Base-by-base conservation (phyloP, 495 filamentous ascomycete species). In the Penicillium angulare region DNA sequence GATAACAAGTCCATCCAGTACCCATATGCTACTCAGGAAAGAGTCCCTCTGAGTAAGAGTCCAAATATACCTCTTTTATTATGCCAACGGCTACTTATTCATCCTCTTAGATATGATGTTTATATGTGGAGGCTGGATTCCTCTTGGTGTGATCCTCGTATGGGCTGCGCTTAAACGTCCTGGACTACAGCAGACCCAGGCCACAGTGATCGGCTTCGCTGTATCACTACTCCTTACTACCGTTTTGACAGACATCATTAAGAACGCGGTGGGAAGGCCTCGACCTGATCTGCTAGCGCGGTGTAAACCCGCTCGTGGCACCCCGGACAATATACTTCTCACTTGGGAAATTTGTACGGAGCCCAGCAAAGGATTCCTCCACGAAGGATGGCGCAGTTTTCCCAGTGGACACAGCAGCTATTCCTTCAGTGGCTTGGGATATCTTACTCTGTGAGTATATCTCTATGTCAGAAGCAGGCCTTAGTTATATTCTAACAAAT, bases 381-480 rank as follows among this genome's bases (percentile, higher is more conserved):
- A 96, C 53, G 92, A 97, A 64, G 92, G 92, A 7, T 97, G 90
- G 86, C 82, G 92, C 33, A 91, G 86, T 41, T 97, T 97, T 53
- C 92, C 92, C 3, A 90, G 85, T 45, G 92, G 92, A 3, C 92
- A 97, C 63, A 87, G 82, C 46, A 88, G 84, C 60, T 93, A 95
- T 54, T 81, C 90, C 0, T 97, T 96, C 57, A 80, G 78, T 49
- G 92, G 92, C 0, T 70, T 97, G 16, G 92, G 92, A 0, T 96
- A 90, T 61, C 59, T 96, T 20, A 79, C 84, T 2, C 70, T 95
- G 60, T 81, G 56, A 60, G 76, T 54, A 18, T 16, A 35, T 20
- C 18, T 31, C 21, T 16, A 15, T n/a, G 13, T 47, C 5, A 10
- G 24, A 10, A 24, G 2, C 5, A 10, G 13, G 9, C n/a, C 7